Base-by-base conservation (phyloP, 164 flowering plant species). In the Sedum album region DNA sequence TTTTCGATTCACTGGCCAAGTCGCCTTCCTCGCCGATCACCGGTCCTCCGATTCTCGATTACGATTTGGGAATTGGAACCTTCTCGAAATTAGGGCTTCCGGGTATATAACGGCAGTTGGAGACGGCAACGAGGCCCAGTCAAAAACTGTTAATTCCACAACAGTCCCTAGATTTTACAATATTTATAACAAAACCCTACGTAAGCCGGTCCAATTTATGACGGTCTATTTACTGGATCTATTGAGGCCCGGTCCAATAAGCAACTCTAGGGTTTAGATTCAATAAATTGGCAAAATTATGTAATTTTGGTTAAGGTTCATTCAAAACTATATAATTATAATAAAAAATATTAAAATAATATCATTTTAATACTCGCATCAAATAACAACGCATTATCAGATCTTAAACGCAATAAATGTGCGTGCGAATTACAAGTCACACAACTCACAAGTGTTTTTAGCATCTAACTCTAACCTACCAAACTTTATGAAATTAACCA, bases 381-480 rank as follows among this genome's bases (percentile, higher is more conserved):
- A n/a, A n/a, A n/a, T n/a, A n/a, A n/a, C n/a, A n/a, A n/a, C n/a
- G n/a, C n/a, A n/a, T n/a, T n/a, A n/a, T n/a, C n/a, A n/a, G n/a
- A n/a, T n/a, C n/a, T n/a, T 44, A 44, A 1, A 44, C 2, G 5
- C 49, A 44, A 44, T 44, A 44, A 44, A 44, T 44, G 49, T 44
- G 49, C n/a, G 61, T 55, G 61, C 2, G 25, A 2, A 51, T n/a
- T 5, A 48, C 53, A 48, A 48, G 21, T 48, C 41, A 38, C 46
- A 41, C 46, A 41, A 41, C 15, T 41, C 9, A 51, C 57, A 51
- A 51, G 10, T 51, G 61, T 55, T 18, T n/a, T 31, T 9, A 55
- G 61, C 61, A 55, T 55, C 61, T 55, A 55, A 26, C 61, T 55
- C 61, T 51, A 51, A 51, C 57, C 61, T 55, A 26, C 61, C 61